Evolutionary conservation across 257 asterid species (phyloP).

Genomic region (Anisodus tanguticus): DNA sequence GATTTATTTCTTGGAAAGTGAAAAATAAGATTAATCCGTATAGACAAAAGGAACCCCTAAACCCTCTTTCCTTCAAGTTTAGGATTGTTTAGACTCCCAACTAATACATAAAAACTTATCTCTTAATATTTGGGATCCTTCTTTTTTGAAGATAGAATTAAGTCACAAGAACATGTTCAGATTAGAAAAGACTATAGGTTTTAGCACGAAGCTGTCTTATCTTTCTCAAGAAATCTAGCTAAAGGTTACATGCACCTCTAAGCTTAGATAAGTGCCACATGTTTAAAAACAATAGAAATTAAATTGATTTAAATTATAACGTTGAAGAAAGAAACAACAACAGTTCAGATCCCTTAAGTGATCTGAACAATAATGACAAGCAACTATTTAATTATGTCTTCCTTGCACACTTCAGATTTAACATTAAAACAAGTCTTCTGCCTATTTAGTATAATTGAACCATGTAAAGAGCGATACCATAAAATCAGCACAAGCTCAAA

Average conservation of each 20-base stretch:
- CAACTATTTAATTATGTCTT: neutral
- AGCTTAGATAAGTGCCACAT: neutral
- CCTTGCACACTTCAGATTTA: neutral
- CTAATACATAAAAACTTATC: neutral
- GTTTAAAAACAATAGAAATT: neutral
- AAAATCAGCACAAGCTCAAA: conserved; percentile 10
- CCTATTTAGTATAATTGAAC: neutral
- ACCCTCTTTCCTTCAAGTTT: neutral
- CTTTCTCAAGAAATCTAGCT: neutral
- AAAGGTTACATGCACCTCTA: neutral
- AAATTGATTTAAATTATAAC: neutral
- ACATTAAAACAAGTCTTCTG: neutral
- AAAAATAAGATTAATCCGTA: conserved; percentile 5
- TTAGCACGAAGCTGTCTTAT: neutral
- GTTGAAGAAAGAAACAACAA: conserved; percentile 12
- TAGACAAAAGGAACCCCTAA: neutral
- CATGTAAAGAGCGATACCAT: neutral
- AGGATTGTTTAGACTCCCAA: neutral
- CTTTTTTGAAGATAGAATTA: neutral
- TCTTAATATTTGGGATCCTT: neutral
- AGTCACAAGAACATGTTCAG: neutral
- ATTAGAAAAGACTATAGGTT: neutral
- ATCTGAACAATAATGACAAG: neutral
- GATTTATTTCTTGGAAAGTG: conserved; percentile 12
- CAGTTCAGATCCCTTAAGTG: neutral